Base-by-base conservation (phyloP, 2,329 filamentous ascomycete species). In the Rachicladosporium sp. region DNA sequence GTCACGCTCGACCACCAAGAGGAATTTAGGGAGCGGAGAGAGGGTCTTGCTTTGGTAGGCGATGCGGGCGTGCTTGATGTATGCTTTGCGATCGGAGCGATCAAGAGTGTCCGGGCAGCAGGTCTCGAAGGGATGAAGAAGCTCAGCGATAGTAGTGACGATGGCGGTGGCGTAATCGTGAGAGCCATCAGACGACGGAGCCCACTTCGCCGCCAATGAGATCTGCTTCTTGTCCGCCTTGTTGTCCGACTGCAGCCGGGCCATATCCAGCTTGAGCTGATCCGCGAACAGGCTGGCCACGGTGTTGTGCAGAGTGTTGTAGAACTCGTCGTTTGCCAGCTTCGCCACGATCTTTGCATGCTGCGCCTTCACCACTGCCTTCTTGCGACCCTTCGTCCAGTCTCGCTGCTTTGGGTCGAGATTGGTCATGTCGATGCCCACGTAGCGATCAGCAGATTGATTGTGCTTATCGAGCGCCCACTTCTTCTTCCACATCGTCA, bases 131-230 rank as follows among this genome's bases (percentile, higher is more conserved):
- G 69, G 65, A 43, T 69, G 65, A 6, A 77, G 49, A 9, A 71
- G 58, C 54, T 78, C 74, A 4, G 74, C 69, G 40, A 78, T 76
- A 9, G 70, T 67, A 34, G 68, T 71, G 27, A 69, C 63, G 43
- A 78, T 64, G 46, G 69, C 68, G 2, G 74, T 78, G 44, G 75
- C 68, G 45, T 68, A 67, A 53, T 78, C 75, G 46, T 77, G 73
- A 46, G 73, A 73, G 30, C 61, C 64, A 29, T 66, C 65, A 11
- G 68, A 63, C 0, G 68, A 67, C 1, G 75, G 75, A 1, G 73
- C 71, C 75, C 74, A 78, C 44, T 79, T 79, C 2, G 65, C 72
- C 40, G 71, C 74, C 0, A 78, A 64, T 0, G 71, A 75, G 39
- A 78, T 66, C 10, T 53, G 55, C 19, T 59, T 61, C 47, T 64